Percentiles rank a stretch among this genome's conserved stretches.
Conservation (phyloP, 805 yeast genomes). For the Lachancea mirantina region DNA sequence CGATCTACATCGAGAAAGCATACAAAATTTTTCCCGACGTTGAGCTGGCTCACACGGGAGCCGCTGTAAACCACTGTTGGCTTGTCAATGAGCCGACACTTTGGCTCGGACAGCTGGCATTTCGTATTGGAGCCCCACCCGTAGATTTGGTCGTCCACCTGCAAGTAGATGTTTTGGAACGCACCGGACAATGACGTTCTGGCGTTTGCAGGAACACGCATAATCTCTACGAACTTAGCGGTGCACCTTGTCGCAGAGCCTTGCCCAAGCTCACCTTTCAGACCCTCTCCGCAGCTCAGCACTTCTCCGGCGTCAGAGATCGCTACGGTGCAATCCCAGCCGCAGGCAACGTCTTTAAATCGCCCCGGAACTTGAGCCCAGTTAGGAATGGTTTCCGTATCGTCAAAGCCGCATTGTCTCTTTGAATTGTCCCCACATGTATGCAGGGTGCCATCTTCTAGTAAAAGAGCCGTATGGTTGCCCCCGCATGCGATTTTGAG, state of each 20-base stretch:
- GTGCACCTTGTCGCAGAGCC: too few species aligned
- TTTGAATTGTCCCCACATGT: constrained; percentile 51
- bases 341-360: constrained; percentile 53
- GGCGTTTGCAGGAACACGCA: too few species aligned
- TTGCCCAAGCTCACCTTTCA: constrained; percentile 67
- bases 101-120: constrained; percentile 37
- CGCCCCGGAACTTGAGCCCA: constrained; percentile 2
- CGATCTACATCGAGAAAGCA: constrained; percentile 13
- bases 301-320: constrained; percentile 37
- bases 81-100: constrained; percentile 11
- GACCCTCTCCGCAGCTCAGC: constrained; percentile 55
- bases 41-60: constrained; percentile 12
- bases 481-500: constrained; percentile 68
- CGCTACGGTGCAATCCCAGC: constrained; percentile 71
- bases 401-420: constrained; percentile 47
- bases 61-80: constrained; percentile 18
- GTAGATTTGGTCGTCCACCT: constrained; percentile 56
- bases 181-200: too few species aligned
- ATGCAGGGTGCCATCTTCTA: constrained; percentile 45
- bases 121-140: constrained; percentile 50
- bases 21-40: constrained; percentile 28
- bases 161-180: constrained; percentile 50
- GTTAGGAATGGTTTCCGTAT: constrained; percentile 5
- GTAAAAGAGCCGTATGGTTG: constrained; percentile 66
- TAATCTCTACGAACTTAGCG: too few species aligned